Evolutionary conservation across 805 yeast genomes (phyloP), one percentile per base, ranked within the genome.

Genomic region (Zygosaccharomyces rouxii): DNA sequence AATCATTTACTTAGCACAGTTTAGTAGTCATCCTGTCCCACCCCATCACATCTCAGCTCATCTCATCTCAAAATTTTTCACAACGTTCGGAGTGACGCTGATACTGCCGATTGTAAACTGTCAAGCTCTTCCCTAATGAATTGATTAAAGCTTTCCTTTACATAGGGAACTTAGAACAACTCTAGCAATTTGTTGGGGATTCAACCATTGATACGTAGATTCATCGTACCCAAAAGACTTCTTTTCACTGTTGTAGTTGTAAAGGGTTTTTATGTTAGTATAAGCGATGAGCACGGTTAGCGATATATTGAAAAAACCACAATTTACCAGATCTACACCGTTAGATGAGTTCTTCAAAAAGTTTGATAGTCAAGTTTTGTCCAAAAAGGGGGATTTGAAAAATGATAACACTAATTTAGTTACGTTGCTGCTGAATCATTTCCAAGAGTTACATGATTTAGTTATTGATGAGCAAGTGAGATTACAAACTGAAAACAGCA

Each of bases 261-360:
- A 7, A 5, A 16, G 18, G 16, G 18, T 9, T 14, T 35, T 18
- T 25, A 22, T 13, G 13, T 21, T 21, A 37, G 14, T 29, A 41
- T 29, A 29, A 19, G 14, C 44, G 35, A 16, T 26, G 38, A 45
- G 28, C 25, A 45, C 26, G 30, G 22, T 38, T 29, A 28, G 18
- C 25, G 37, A 41, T 21, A 14, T 41, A 41, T 13, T 41, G 5
- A 55, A 52, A 26, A 45, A 51, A 21, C 75, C 75, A 3, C 64
- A 69, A 16, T 59, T 65, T 28, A 44, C 54, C 0, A 48, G 64
- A n/a, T 52, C 59, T 16, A 62, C 70, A 1, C 63, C 66, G 3
- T 46, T 72, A n/a, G 76, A 72, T 48, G 45, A 25, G 0, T 55
- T 57, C 13, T 72, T 72, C 49, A 38, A 47, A 9, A 43, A 45